Evolutionary conservation across 345 rosid species (phyloP), one percentile per base, ranked within the genome.

Genomic region (Balakata baccata): DNA sequence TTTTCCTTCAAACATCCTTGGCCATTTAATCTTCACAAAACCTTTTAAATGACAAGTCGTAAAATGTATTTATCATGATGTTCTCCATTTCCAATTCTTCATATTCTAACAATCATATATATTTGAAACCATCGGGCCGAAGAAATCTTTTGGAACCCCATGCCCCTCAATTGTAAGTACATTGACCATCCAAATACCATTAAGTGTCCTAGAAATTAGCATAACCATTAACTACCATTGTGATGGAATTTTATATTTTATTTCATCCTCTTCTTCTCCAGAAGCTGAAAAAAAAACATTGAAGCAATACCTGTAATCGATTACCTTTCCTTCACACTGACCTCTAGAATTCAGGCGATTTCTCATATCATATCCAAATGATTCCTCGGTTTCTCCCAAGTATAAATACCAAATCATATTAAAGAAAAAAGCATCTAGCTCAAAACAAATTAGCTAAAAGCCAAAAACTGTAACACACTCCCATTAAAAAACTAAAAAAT

Each of bases 311-410:
- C 94, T 86, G 89, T 92, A 95, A 80, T 92, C 99, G 65, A 91
- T 91, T 47, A 95, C 84, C 83, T 95, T 92, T 64, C 99, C 99
- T 85, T 79, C 81, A 16, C 97, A 96, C 63, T 92, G 95, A 71
- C 98, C 98, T 85, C 86, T 86, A 38, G 97, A 89, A 76, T 92
- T 91, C 75, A 94, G 82, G 3, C 97, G 87, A 80, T 95, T 88
- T 80, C 98, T 86, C 98, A 92, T 81, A 77, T 86, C 98, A 92
- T 81, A 77, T 95, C 99, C 85, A 92, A 87, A 86, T 95, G 97
- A 86, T 95, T 91, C 76, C 94, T 81, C 16, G 97, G 97, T 69
- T 91, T 92, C 77, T 95, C 98, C 98, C 92, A 64, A 4, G 58
- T 20, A 11, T 41, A 6, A 37, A 0, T 37, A 22, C 64, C 34